phyloP scores from a whole-genome alignment of 2,329 filamentous ascomycete species.

The Cadophora sp. region DNA sequence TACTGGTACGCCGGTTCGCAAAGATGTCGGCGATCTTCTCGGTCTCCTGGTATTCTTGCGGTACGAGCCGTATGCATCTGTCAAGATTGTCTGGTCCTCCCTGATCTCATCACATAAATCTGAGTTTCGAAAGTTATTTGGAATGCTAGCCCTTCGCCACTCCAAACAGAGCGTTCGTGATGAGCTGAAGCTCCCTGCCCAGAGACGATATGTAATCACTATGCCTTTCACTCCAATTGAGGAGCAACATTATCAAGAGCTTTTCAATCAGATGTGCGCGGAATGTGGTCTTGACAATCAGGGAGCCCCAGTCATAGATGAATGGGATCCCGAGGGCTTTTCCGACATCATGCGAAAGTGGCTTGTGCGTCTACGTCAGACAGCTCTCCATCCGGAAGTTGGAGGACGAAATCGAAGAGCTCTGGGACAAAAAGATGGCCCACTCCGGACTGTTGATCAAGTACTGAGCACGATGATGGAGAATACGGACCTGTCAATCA shows the following conservation, averaged over 20 bases:
- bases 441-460: constrained; percentile 82
- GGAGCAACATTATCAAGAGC: constrained; percentile 82
- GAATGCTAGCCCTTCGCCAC: constrained; percentile 78
- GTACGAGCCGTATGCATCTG: constrained; percentile 76
- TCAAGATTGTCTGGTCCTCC: constrained; percentile 69
- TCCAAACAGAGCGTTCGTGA: constrained; percentile 81
- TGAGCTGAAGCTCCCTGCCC: constrained; percentile 80
- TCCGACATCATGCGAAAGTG: constrained; percentile 79
- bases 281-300: constrained; percentile 68
- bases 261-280: constrained; percentile 78
- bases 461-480: constrained; percentile 93
- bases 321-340: constrained; percentile 69
- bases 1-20: constrained; percentile 87
- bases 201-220: constrained; percentile 86
- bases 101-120: constrained; percentile 66
- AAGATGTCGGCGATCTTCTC: constrained; percentile 78
- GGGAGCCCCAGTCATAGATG: constrained; percentile 68
- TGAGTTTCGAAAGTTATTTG: constrained; percentile 73
- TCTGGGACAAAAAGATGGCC: constrained; percentile 66
- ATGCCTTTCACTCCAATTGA: constrained; percentile 91
- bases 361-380: constrained; percentile 79
- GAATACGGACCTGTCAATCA: constrained; percentile 72
- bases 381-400: constrained; percentile 85
- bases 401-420: constrained; percentile 70
- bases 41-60: constrained; percentile 83